Evolutionary conservation across 2,329 filamentous ascomycete species (phyloP).

Genomic region (Rutstroemia sp.): DNA sequence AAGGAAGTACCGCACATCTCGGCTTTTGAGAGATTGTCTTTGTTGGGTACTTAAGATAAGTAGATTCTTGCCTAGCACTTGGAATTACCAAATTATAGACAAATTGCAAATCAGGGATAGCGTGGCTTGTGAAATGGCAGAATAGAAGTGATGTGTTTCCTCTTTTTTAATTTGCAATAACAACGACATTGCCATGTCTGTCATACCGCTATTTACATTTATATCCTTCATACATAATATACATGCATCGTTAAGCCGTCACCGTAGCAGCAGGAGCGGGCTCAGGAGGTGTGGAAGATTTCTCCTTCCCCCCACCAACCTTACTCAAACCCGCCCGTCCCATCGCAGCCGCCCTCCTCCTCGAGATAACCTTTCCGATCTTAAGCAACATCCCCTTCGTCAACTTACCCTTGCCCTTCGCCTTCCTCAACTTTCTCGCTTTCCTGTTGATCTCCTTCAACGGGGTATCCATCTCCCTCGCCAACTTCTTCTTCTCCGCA

Average conservation of each 20-base stretch:
- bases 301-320: not conserved
- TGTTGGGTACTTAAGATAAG: slow-evolving; percentile 27
- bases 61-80: no score
- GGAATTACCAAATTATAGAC: no score
- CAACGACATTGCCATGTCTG: slow-evolving; percentile 18
- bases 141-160: slow-evolving; percentile 14
- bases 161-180: slow-evolving; percentile 14
- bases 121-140: not conserved
- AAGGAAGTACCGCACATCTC: slow-evolving; percentile 27
- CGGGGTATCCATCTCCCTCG: slow-evolving; percentile 27
- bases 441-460: slow-evolving; percentile 26
- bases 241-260: slow-evolving; percentile 18
- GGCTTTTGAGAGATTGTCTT: slow-evolving; percentile 37
- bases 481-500: slow-evolving; percentile 26
- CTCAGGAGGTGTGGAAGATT: no score
- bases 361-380: slow-evolving; percentile 29
- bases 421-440: slow-evolving; percentile 24
- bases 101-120: not conserved
- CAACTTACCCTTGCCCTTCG: slow-evolving; percentile 26
- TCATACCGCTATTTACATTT: slow-evolving; percentile 2
- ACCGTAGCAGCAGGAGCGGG: not conserved
- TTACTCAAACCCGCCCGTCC: slow-evolving; percentile 15
- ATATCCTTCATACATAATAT: slow-evolving; percentile 24
- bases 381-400: slow-evolving; percentile 26
- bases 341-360: slow-evolving; percentile 19